These are phyloP conservation scores for Mortierella sp. DNA, from an alignment of 371 early-diverging fungal genomes.

Conservation along the genomic window DNA sequence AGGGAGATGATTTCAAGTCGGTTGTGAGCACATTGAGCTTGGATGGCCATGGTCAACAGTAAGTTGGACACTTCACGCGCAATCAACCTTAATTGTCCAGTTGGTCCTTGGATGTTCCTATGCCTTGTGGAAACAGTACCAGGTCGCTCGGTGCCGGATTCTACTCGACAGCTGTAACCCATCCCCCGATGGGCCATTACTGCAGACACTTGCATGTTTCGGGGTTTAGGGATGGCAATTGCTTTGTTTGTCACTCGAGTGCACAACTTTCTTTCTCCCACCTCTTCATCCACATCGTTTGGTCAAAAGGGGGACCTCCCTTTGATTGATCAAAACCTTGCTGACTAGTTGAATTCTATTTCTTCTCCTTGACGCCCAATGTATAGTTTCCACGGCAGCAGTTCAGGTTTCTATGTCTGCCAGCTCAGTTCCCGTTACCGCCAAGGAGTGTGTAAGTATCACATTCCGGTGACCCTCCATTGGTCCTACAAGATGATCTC, in stretches of 20 bases:
- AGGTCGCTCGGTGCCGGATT: no score
- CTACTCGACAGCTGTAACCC: no score
- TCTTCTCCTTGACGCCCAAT: not conserved
- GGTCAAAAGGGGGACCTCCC: not conserved
- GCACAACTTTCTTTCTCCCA: not conserved
- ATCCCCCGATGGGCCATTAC: no score
- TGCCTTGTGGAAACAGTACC: not conserved
- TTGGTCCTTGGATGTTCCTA: not conserved
- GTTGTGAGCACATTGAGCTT: slow-evolving; percentile 53
- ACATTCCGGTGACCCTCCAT: not conserved
- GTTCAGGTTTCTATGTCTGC: slow-evolving; percentile 54
- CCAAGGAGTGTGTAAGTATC: slow-evolving; percentile 49
- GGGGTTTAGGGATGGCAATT: no score
- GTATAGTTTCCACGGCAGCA: slow-evolving; percentile 50
- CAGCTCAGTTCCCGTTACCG: slow-evolving; percentile 55
- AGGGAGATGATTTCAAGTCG: slow-evolving; percentile 32
- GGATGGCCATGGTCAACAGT: slow-evolving; percentile 51
- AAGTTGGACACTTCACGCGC: slow-evolving; percentile 12
- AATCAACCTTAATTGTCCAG: slow-evolving; percentile 8
- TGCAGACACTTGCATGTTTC: no score
- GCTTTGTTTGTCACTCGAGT: no score
- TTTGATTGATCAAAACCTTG: not conserved
- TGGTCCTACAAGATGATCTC: not conserved
- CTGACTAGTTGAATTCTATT: not conserved
- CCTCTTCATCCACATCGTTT: not conserved